These are phyloP conservation scores for Pestalotiopsis fici DNA, from an alignment of 2,329 filamentous ascomycete species.

Conservation along the genomic window DNA sequence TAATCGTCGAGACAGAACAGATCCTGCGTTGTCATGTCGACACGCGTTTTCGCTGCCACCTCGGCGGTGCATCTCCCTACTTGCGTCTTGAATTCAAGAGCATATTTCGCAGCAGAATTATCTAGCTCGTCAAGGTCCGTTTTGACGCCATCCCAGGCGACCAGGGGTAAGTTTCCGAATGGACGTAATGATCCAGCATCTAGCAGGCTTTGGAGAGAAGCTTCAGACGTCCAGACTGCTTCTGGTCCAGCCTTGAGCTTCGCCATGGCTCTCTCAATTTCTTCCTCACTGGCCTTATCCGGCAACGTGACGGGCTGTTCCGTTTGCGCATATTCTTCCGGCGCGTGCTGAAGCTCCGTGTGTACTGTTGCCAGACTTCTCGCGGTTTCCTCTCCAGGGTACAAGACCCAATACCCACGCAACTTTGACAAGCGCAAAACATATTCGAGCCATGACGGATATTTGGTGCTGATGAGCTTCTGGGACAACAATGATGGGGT, in stretches of 20 bases:
- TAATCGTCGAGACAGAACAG: slow-evolving; percentile 61
- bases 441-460: slow-evolving; percentile 52
- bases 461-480: slow-evolving; percentile 43
- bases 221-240: slow-evolving; percentile 42
- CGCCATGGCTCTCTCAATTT: slow-evolving; percentile 24
- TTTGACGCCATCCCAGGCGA: slow-evolving; percentile 65
- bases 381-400: slow-evolving; percentile 64
- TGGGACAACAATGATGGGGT: slow-evolving; percentile 42
- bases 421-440: slow-evolving; percentile 74
- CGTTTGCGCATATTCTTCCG: slow-evolving; percentile 63
- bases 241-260: slow-evolving; percentile 25
- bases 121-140: slow-evolving; percentile 41
- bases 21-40: slow-evolving; percentile 50
- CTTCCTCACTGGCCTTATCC: slow-evolving; percentile 25
- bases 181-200: slow-evolving; percentile 42
- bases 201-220: slow-evolving; percentile 52
- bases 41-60: slow-evolving; percentile 26
- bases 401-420: slow-evolving; percentile 77
- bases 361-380: slow-evolving; percentile 71
- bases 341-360: slow-evolving; percentile 69
- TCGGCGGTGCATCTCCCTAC: slow-evolving; percentile 66
- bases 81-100: slow-evolving; percentile 57
- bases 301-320: slow-evolving; percentile 18
- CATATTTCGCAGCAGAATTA: slow-evolving; percentile 51
- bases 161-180: slow-evolving; percentile 53